phyloP scores from a whole-genome alignment of 371 early-diverging fungal genomes.

The Mycotypha africana region DNA sequence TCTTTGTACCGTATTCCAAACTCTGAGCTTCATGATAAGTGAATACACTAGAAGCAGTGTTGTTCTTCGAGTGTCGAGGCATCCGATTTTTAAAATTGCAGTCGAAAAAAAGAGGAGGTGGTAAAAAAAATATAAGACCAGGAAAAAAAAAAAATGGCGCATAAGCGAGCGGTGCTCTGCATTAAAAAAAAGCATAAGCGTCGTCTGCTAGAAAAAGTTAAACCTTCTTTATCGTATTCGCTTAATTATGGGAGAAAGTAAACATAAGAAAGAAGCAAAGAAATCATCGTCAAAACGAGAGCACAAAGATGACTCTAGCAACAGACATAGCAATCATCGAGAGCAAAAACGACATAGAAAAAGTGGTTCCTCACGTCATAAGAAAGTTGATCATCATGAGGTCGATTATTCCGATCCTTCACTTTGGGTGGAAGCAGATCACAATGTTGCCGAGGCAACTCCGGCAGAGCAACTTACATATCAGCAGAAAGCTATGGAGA shows the following conservation, averaged over 20 bases:
- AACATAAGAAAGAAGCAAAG: conserved; percentile 26
- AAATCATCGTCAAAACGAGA: conserved; percentile 27
- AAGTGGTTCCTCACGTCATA: not conserved
- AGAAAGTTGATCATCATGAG: conserved; percentile 15
- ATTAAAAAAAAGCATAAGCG: no score
- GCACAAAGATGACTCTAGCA: conserved; percentile 2
- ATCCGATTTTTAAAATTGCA: conserved; percentile 24
- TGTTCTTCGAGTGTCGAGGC: conserved; percentile 95
- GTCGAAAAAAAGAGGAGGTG: not conserved
- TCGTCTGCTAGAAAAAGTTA: no score
- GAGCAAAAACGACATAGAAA: conserved; percentile 37
- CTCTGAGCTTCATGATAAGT: conserved; percentile 88
- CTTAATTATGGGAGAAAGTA: conserved; percentile 36
- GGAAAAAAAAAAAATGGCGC: not conserved
- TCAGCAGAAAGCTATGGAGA: conserved; percentile 6
- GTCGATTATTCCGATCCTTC: conserved; percentile 45
- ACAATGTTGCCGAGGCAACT: conserved; percentile 1
- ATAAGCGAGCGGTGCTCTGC: no score
- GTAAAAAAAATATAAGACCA: not conserved
- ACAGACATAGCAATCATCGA: not conserved
- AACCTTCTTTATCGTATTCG: not conserved
- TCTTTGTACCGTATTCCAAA: conserved; percentile 89
- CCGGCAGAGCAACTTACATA: conserved; percentile 14
- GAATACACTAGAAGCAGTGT: conserved; percentile 92
- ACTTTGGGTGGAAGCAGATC: conserved; percentile 32